Evolutionary conservation across 805 yeast genomes (phyloP).

Genomic region (Hanseniaspora osmophila): DNA sequence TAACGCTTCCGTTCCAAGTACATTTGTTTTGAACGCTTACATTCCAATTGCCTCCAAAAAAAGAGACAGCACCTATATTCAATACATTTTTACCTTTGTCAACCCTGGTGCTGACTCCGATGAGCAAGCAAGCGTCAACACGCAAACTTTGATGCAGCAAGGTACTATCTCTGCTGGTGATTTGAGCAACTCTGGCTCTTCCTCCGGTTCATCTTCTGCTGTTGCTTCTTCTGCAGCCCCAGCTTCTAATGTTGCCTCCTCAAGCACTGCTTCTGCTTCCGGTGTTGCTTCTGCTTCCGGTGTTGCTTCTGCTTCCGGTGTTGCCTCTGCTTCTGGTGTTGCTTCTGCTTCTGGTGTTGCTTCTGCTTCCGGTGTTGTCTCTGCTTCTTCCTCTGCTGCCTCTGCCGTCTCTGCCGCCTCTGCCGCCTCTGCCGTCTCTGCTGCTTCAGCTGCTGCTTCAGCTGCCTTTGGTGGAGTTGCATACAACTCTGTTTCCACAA

Average conservation of each 20-base stretch:
- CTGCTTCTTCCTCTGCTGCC: background rate
- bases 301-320: constrained; percentile 3
- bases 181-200: background rate
- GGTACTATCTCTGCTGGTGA: too few species aligned
- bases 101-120: background rate
- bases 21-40: background rate
- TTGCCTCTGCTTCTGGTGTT: constrained; percentile 2
- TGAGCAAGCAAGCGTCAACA: too few species aligned
- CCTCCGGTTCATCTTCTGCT: background rate
- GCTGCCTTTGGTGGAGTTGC: constrained; percentile 11
- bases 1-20: background rate
- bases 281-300: constrained; percentile 4
- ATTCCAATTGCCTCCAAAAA: background rate
- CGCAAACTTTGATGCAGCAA: too few species aligned
- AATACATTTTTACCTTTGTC: background rate
- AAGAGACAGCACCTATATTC: background rate
- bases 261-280: constrained; percentile 3
- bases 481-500: constrained; percentile 14
- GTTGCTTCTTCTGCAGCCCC: background rate
- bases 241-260: constrained; percentile 1
- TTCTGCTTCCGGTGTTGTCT: constrained; percentile 5
- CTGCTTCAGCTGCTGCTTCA: constrained; percentile 16
- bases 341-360: constrained; percentile 3
- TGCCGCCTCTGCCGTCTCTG: constrained; percentile 1
- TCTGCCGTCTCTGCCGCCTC: constrained; percentile 5